Conservation (phyloP, 371 early-diverging fungal species). For the Mucor mucedo region DNA sequence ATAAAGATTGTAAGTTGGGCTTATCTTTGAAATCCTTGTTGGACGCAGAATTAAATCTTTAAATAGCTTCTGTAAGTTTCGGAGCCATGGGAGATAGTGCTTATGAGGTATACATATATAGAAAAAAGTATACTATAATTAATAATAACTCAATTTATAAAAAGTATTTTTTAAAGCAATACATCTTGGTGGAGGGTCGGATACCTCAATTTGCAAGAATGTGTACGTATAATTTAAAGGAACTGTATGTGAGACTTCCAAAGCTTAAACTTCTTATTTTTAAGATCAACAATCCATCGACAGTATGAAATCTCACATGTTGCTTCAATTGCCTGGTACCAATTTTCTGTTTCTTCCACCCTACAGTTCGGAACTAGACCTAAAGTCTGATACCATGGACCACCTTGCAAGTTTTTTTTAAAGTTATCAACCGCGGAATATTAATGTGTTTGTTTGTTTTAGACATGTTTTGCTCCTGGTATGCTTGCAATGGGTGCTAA, state of each 20-base stretch:
- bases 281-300: conserved; percentile 54
- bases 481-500: conserved; percentile 68
- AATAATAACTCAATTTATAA: neutral
- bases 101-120: conserved; percentile 49
- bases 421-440: neutral
- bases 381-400: conserved; percentile 49
- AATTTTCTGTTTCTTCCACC: conserved; percentile 53
- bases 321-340: conserved; percentile 44
- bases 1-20: conserved; percentile 28
- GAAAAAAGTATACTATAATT: neutral
- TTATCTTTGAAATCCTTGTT: neutral
- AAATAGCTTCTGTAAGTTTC: conserved; percentile 37
- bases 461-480: conserved; percentile 74
- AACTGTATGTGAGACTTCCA: neutral
- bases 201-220: conserved; percentile 53
- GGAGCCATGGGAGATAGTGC: conserved; percentile 62
- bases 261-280: neutral
- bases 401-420: conserved; percentile 44
- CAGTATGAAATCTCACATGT: conserved; percentile 58
- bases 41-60: neutral
- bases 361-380: conserved; percentile 31
- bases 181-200: conserved; percentile 60
- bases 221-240: conserved; percentile 46
- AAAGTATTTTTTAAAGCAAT: conserved; percentile 78
- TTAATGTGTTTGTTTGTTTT: neutral